Percentiles rank a stretch among this genome's conserved stretches.
Conservation (phyloP, 371 early-diverging fungal genomes). For the Parasitella parasitica region DNA sequence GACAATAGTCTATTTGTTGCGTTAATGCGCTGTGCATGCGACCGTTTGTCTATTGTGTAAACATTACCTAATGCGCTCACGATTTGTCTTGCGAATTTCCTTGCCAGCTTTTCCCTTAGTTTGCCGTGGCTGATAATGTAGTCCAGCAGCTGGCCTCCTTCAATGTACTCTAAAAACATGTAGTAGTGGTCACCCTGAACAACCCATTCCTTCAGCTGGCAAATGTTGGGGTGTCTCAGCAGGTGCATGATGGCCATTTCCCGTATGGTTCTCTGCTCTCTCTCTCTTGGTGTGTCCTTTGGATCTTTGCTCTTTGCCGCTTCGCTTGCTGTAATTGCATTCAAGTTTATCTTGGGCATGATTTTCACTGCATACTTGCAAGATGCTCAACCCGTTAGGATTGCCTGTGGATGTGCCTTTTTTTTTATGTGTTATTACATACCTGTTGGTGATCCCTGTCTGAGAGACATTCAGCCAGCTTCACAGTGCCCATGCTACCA, state of each 20-base stretch:
- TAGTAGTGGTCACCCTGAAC: constrained; percentile 77
- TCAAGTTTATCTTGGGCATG: constrained; percentile 46
- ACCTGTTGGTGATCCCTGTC: constrained; percentile 39
- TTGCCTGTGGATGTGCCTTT: not conserved
- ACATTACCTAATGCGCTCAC: constrained; percentile 68
- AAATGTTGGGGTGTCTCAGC: constrained; percentile 77
- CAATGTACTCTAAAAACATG: constrained; percentile 84
- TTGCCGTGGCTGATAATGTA: constrained; percentile 72
- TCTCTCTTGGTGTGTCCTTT: constrained; percentile 53
- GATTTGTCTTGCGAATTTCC: constrained; percentile 77
- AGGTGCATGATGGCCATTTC: constrained; percentile 80
- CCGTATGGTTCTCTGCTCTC: constrained; percentile 75
- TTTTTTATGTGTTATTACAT: not conserved
- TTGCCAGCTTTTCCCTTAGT: constrained; percentile 71
- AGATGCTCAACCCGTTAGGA: not conserved
- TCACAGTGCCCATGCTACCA: constrained; percentile 98
- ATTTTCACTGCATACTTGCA: constrained; percentile 53
- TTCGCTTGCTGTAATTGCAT: not conserved
- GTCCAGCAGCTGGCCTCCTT: constrained; percentile 77
- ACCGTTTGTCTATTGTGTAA: constrained; percentile 35
- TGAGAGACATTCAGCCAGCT: constrained; percentile 70
- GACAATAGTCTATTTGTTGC: constrained; percentile 48
- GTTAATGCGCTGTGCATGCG: not conserved
- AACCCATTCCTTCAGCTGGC: constrained; percentile 73
- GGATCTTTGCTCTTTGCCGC: constrained; percentile 34